Conservation (phyloP, 768 basidiomycete genomes). For the Botryobasidium botryosum region DNA sequence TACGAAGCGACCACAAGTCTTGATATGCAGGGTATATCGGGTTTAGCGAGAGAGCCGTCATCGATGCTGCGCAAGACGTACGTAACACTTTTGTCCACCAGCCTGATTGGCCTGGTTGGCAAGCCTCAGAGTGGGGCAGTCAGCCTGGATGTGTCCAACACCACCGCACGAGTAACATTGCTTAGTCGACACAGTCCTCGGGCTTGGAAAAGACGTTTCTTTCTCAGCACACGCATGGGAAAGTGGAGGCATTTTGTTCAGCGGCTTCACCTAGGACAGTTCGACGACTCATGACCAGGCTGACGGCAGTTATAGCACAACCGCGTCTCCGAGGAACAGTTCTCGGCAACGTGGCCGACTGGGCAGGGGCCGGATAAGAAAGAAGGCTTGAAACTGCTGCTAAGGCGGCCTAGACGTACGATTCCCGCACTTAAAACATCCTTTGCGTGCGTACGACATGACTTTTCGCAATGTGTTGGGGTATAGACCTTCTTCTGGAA, state of each 20-base stretch:
- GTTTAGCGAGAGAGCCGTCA: neutral
- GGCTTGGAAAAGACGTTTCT: too few species aligned
- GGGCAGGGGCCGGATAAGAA: conserved; percentile 11
- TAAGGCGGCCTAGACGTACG: conserved; percentile 34
- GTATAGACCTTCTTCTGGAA: too few species aligned
- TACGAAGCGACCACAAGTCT: conserved; percentile 8
- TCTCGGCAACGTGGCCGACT: conserved; percentile 92
- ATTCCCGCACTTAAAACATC: conserved; percentile 89
- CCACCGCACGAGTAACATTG: conserved; percentile 91
- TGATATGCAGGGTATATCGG: neutral
- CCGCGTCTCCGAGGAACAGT: conserved; percentile 72
- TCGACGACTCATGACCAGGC: conserved; percentile 83
- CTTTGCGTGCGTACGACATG: too few species aligned
- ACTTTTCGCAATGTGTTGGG: too few species aligned
- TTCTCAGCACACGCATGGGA: too few species aligned
- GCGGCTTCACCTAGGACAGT: conserved; percentile 62
- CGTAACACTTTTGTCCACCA: conserved; percentile 69
- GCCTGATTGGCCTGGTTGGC: conserved; percentile 30
- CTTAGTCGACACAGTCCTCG: conserved; percentile 65
- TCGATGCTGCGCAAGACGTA: conserved; percentile 24
- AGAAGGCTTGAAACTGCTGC: conserved; percentile 10
- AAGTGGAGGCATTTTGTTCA: too few species aligned
- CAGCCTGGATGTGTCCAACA: conserved; percentile 73
- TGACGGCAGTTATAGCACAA: conserved; percentile 92
- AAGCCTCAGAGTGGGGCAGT: conserved; percentile 64